A percentile compares a stretch with the other conserved stretches of the same genome.
Evolutionary conservation across 192 early-diverging fungal genomes (phyloP).

Genomic region (Rhizoclosmatium globosum): DNA sequence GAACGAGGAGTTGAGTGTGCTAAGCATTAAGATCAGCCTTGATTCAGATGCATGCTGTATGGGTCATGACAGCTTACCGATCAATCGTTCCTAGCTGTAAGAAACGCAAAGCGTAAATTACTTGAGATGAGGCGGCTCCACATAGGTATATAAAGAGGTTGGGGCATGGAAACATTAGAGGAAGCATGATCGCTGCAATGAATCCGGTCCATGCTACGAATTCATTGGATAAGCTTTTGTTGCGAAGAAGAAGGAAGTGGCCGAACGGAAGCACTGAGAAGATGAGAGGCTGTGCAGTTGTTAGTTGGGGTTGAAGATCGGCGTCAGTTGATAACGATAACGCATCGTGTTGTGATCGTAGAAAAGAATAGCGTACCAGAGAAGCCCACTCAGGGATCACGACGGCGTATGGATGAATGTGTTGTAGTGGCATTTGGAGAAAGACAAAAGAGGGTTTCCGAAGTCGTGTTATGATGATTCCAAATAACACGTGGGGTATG

Average conservation of each 20-base stretch:
- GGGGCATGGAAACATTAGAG: conserved; percentile 9
- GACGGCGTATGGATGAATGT: too few relatives aligned
- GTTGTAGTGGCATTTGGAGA: too few relatives aligned
- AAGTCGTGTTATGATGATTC: too few relatives aligned
- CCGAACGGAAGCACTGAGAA: neutral
- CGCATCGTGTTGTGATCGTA: too few relatives aligned
- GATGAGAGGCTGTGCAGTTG: neutral
- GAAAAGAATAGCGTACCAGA: too few relatives aligned
- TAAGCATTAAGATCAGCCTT: neutral
- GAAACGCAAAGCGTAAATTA: neutral
- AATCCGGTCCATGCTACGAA: neutral
- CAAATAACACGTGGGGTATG: too few relatives aligned
- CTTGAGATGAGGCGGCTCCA: neutral
- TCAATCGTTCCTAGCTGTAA: neutral
- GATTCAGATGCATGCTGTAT: neutral
- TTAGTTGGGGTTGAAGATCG: too few relatives aligned
- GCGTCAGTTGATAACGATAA: too few relatives aligned
- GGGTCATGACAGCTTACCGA: neutral
- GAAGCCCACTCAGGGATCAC: too few relatives aligned
- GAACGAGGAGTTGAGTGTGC: conserved; percentile 2
- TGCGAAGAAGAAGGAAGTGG: conserved; percentile 13
- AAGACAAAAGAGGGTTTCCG: too few relatives aligned
- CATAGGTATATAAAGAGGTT: neutral
- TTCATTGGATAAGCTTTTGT: neutral
- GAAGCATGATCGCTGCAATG: neutral